Conservation (phyloP, 352 stramenopile species). For the Globisporangium sylvaticum region DNA sequence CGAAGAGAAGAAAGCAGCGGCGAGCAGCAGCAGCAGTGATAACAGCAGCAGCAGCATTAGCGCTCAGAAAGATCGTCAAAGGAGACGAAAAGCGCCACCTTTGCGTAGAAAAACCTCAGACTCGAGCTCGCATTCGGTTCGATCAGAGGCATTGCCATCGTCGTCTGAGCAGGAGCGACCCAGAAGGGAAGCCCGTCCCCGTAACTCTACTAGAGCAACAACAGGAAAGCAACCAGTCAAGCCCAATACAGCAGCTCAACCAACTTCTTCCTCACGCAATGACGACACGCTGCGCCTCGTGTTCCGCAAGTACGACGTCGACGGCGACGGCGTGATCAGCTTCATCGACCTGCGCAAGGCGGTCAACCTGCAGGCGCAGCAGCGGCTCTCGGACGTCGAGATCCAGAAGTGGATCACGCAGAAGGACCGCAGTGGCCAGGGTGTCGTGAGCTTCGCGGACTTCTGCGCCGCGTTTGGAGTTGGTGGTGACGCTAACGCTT, state of each 20-base stretch:
- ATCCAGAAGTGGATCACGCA: conserved; percentile 49
- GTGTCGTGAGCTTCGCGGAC: conserved; percentile 39
- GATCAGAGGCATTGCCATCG: not conserved
- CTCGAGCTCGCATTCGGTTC: not conserved
- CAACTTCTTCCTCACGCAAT: not conserved
- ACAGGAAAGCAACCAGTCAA: not conserved
- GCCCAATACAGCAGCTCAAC: not conserved
- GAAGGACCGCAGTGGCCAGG: conserved; percentile 41
- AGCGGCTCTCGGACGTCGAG: conserved; percentile 32
- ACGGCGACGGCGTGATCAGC: conserved; percentile 42
- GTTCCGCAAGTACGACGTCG: conserved; percentile 48
- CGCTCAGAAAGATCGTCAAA: not conserved
- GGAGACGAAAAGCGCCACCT: not conserved
- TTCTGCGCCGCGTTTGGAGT: conserved; percentile 30
- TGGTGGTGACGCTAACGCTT: not conserved
- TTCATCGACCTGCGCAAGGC: conserved; percentile 46
- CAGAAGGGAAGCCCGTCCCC: not conserved
- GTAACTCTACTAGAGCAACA: too few relatives aligned
- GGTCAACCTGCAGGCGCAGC: conserved; percentile 18
- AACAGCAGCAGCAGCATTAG: not conserved
- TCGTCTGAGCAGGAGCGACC: not conserved
- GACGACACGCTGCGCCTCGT: conserved; percentile 25
- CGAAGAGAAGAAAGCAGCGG: not conserved
- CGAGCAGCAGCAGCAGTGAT: not conserved
- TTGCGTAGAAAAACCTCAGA: not conserved